Evolutionary conservation across 139 green algal species (phyloP).

Genomic region (Trebouxia sp.): DNA sequence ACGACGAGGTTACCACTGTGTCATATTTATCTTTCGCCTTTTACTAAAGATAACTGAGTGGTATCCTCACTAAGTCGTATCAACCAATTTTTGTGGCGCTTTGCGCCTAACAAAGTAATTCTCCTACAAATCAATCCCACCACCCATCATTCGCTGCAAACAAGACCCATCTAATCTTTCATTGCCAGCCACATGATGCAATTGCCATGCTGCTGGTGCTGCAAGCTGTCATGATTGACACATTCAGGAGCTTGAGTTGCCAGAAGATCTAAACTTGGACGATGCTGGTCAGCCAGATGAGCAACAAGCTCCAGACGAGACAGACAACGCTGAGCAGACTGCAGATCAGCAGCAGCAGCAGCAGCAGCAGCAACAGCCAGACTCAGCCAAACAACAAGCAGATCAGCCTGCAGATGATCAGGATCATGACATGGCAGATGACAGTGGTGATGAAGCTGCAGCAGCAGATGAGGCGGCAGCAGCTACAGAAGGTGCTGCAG

Average conservation of each 20-base stretch:
- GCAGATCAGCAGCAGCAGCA: conserved; percentile 42
- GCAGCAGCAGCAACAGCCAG: conserved; percentile 23
- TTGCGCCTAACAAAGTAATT: too few relatives aligned
- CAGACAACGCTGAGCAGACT: conserved; percentile 34
- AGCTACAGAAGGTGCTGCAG: conserved; percentile 21
- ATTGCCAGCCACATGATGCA: too few relatives aligned
- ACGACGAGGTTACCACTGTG: not conserved
- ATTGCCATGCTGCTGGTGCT: not conserved
- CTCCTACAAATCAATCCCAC: too few relatives aligned
- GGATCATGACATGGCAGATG: not conserved
- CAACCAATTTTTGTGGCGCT: not conserved
- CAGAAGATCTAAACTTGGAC: conserved; percentile 84
- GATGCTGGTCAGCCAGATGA: conserved; percentile 51
- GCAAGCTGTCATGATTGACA: not conserved
- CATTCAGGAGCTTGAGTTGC: conserved; percentile 79
- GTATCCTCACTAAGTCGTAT: conserved; percentile 1
- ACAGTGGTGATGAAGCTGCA: not conserved
- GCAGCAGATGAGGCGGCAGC: conserved; percentile 26
- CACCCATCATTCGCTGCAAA: too few relatives aligned
- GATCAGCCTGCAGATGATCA: not conserved
- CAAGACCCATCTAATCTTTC: too few relatives aligned
- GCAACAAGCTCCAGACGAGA: conserved; percentile 11
- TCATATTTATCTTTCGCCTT: conserved; percentile 11
- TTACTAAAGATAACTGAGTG: conserved; percentile 18
- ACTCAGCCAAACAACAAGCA: not conserved